Percentiles rank a stretch among this genome's conserved stretches.
phyloP scores from a whole-genome alignment of 768 basidiomycete genomes.

The Phylloporus scabripes region DNA sequence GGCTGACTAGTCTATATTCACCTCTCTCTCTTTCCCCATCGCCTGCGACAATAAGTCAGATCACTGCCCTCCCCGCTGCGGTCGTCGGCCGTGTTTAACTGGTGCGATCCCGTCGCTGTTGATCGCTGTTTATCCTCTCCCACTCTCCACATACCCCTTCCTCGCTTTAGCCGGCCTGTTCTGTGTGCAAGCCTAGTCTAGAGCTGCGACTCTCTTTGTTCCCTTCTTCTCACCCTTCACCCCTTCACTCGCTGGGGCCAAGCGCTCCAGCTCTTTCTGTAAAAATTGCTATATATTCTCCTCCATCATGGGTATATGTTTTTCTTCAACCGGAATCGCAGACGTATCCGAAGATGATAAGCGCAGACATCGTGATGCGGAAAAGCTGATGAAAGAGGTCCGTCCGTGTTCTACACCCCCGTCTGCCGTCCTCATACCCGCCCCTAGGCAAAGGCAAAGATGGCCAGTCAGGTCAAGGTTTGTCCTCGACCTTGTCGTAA shows the following conservation, averaged over 20 bases:
- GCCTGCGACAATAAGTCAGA: too few species aligned
- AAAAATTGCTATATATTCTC: constrained; percentile 1
- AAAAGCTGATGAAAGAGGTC: constrained; percentile 75
- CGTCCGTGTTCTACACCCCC: constrained; percentile 16
- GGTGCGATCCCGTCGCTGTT: constrained; percentile 10
- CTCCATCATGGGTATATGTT: constrained; percentile 66
- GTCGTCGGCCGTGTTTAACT: not conserved
- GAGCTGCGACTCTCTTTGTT: not conserved
- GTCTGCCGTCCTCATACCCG: not conserved
- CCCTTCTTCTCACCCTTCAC: not conserved
- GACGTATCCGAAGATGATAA: constrained; percentile 70
- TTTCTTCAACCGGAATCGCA: constrained; percentile 52
- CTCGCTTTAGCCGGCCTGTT: constrained; percentile 11
- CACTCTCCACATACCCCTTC: not conserved
- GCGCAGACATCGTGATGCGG: constrained; percentile 59
- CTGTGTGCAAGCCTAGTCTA: constrained; percentile 16
- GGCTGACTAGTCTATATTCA: not conserved
- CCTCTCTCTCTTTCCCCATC: not conserved
- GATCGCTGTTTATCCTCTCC: constrained; percentile 17
- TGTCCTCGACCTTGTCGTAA: constrained; percentile 4
- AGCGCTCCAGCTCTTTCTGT: constrained; percentile 12
- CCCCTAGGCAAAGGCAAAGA: constrained; percentile 62
- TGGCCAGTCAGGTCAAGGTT: constrained; percentile 76
- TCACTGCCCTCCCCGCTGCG: not conserved
- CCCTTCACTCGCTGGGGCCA: constrained; percentile 4